These are phyloP conservation scores for Cercis canadensis DNA, from an alignment of 306 rosid genomes.

Conservation along the genomic window DNA sequence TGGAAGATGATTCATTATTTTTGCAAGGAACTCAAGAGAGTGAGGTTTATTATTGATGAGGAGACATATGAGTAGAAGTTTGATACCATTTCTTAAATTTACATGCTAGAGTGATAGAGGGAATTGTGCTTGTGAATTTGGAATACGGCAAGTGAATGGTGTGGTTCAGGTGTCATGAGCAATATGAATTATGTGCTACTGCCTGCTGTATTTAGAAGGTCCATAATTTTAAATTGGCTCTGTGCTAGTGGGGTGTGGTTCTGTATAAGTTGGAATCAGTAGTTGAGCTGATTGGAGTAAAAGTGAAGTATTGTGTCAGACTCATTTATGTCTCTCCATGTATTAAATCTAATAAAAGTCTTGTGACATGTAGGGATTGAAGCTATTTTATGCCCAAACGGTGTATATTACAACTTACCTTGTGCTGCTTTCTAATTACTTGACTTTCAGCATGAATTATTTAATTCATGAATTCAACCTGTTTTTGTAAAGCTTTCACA, in stretches of 20 bases:
- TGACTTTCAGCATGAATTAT: constrained; percentile 12
- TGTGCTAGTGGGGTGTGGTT: neutral
- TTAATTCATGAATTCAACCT: constrained; percentile 26
- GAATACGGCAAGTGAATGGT: neutral
- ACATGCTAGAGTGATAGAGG: constrained; percentile 10
- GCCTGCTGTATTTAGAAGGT: no score
- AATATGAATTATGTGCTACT: no score
- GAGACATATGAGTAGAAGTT: constrained; percentile 18
- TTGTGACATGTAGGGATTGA: constrained; percentile 9
- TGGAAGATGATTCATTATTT: constrained; percentile 24
- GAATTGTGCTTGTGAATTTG: constrained; percentile 16
- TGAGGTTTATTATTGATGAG: constrained; percentile 1
- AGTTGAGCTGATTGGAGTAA: constrained; percentile 17
- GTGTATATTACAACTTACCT: constrained; percentile 12
- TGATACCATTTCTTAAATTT: neutral
- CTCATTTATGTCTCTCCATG: neutral
- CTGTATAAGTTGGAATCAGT: constrained; percentile 20
- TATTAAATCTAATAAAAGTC: neutral
- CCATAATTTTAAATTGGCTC: no score
- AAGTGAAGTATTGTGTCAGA: neutral
- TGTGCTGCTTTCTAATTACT: constrained; percentile 22
- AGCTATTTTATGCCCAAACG: neutral
- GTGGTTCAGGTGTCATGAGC: constrained; percentile 23
- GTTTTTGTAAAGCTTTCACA: constrained; percentile 27
- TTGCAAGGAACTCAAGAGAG: constrained; percentile 5